These are phyloP conservation scores for Jaminaea rosea DNA, from an alignment of 1,284 basidiomycete species.

Conservation along the genomic window DNA sequence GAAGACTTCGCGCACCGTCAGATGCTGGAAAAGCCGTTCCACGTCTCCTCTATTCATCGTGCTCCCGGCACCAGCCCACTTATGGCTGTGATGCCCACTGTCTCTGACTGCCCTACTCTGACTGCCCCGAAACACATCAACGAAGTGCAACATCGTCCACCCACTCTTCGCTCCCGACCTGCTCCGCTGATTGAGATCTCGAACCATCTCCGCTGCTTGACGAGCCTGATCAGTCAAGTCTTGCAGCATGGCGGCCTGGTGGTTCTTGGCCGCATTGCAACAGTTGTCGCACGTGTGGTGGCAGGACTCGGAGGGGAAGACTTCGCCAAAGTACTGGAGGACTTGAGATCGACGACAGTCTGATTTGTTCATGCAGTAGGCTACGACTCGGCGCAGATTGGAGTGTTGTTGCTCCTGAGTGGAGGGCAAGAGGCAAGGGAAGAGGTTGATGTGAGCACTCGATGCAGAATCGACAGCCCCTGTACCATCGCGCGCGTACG, in stretches of 20 bases:
- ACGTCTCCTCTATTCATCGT: slow-evolving; percentile 52
- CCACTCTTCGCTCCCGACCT: slow-evolving; percentile 47
- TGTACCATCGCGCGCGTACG: too few species aligned
- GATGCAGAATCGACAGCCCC: too few species aligned
- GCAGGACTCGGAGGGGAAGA: slow-evolving; percentile 57
- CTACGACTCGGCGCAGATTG: slow-evolving; percentile 57
- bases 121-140: slow-evolving; percentile 60
- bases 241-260: slow-evolving; percentile 28
- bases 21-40: slow-evolving; percentile 59
- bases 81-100: slow-evolving; percentile 53
- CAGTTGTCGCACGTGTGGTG: slow-evolving; percentile 68
- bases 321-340: slow-evolving; percentile 63
- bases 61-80: slow-evolving; percentile 56
- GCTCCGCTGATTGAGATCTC: slow-evolving; percentile 52
- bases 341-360: slow-evolving; percentile 81
- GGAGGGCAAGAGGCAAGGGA: too few species aligned
- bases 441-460: too few species aligned
- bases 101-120: slow-evolving; percentile 53
- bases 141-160: slow-evolving; percentile 50
- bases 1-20: slow-evolving; percentile 52
- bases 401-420: slow-evolving; percentile 57
- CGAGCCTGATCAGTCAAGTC: slow-evolving; percentile 56
- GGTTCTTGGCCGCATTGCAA: slow-evolving; percentile 17
- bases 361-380: slow-evolving; percentile 70
- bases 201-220: slow-evolving; percentile 55